Percentiles rank a stretch among this genome's conserved stretches.
phyloP scores from a whole-genome alignment of 306 rosid genomes.

The cucumber (Cucumis sativus) region DNA sequence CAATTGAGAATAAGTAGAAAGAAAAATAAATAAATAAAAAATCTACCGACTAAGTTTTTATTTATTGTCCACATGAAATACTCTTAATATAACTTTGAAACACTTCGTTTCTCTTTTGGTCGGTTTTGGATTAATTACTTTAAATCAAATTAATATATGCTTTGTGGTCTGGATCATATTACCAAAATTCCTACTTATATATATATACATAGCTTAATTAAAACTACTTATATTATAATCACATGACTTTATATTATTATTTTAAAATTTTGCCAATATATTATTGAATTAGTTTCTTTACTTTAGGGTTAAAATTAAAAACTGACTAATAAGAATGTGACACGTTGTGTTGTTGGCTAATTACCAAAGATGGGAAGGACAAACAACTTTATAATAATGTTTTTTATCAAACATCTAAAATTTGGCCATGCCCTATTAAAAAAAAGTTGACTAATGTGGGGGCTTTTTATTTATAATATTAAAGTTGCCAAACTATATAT shows the following conservation, averaged over 20 bases:
- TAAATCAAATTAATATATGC: neutral
- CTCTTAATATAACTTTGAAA: neutral
- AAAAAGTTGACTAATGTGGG: conserved; percentile 3
- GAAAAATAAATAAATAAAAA: neutral
- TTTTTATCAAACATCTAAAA: neutral
- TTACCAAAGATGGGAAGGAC: neutral
- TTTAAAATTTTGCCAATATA: neutral
- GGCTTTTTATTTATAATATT: neutral
- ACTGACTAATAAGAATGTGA: neutral
- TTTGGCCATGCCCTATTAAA: neutral
- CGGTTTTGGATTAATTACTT: neutral
- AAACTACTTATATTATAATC: neutral
- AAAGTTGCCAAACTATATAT: neutral
- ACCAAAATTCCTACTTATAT: neutral
- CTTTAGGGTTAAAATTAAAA: neutral
- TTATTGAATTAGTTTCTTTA: too few relatives aligned
- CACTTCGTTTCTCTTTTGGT: neutral
- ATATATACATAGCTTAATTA: neutral
- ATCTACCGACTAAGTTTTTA: neutral
- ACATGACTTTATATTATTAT: neutral
- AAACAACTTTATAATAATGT: neutral
- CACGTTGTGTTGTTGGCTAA: neutral
- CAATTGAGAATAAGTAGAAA: neutral
- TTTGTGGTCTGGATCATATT: neutral
- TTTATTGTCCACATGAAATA: neutral